phyloP scores from a whole-genome alignment of 2,329 filamentous ascomycete genomes.

The Apiospora malaysiana region DNA sequence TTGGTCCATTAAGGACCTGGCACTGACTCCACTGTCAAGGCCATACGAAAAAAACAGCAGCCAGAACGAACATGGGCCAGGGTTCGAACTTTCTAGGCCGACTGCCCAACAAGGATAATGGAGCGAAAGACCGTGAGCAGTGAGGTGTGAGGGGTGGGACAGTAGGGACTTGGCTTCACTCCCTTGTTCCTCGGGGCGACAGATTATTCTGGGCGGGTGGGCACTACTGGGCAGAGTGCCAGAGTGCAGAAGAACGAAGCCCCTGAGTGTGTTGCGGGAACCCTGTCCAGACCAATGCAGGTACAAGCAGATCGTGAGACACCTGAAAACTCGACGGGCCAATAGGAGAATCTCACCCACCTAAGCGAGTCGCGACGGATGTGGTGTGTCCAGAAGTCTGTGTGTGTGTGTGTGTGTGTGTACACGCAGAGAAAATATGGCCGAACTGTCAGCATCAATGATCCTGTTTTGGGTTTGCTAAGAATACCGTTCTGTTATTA shows the following conservation, averaged over 20 bases:
- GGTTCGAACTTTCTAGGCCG: slow-evolving; percentile 3
- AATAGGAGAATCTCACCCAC: not conserved
- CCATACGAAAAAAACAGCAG: slow-evolving; percentile 10
- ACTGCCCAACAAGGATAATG: not conserved
- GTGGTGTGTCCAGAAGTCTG: too few relatives aligned
- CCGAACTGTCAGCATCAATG: not conserved
- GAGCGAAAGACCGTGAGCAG: not conserved
- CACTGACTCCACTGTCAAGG: slow-evolving; percentile 7
- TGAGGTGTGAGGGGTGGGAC: too few relatives aligned
- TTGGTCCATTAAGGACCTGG: slow-evolving; percentile 18
- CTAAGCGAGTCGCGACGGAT: not conserved
- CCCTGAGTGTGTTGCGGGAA: not conserved
- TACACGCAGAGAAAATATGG: not conserved
- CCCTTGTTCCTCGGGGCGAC: not conserved
- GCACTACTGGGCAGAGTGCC: too few relatives aligned
- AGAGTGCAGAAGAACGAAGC: not conserved
- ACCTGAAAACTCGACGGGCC: slow-evolving; percentile 6
- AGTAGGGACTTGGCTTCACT: not conserved
- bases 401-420: not conserved
- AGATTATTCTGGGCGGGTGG: not conserved
- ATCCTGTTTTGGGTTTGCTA: not conserved
- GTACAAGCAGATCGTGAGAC: slow-evolving; percentile 15
- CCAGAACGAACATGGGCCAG: slow-evolving; percentile 3
- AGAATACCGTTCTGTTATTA: slow-evolving; percentile 15
- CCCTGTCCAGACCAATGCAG: slow-evolving; percentile 17